These are phyloP conservation scores for Saccharomycopsis phalli DNA, from an alignment of 1,139 yeast genomes.

Conservation along the genomic window DNA sequence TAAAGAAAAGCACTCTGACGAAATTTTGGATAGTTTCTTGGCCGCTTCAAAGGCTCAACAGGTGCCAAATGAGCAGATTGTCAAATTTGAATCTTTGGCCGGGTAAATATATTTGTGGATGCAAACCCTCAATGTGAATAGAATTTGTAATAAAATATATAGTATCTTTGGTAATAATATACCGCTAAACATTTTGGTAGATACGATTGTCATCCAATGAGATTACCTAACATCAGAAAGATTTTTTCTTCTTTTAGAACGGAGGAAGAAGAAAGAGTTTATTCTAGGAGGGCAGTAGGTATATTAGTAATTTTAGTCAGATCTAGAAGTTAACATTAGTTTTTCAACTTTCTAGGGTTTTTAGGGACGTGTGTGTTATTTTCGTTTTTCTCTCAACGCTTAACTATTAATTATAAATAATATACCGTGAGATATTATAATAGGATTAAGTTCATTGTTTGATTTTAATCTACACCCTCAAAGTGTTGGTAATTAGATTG, in stretches of 20 bases:
- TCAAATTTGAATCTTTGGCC: neutral
- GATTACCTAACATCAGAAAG: constrained; percentile 59
- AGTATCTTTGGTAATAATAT: neutral
- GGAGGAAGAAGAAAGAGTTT: constrained; percentile 74
- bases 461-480: no score
- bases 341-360: constrained; percentile 73
- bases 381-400: constrained; percentile 68
- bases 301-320: neutral
- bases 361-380: constrained; percentile 73
- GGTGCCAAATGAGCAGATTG: constrained; percentile 27
- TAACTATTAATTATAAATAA: constrained; percentile 32
- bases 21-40: constrained; percentile 31
- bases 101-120: neutral
- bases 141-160: neutral
- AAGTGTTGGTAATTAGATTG: no score
- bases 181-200: neutral
- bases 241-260: constrained; percentile 77
- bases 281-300: constrained; percentile 61
- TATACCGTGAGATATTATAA: no score
- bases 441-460: no score
- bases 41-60: constrained; percentile 27
- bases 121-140: neutral
- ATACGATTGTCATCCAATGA: no score
- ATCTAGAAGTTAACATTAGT: constrained; percentile 26
- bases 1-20: constrained; percentile 29